Conservation (phyloP, 2,329 filamentous ascomycete species). For the Alternaria triticina region DNA sequence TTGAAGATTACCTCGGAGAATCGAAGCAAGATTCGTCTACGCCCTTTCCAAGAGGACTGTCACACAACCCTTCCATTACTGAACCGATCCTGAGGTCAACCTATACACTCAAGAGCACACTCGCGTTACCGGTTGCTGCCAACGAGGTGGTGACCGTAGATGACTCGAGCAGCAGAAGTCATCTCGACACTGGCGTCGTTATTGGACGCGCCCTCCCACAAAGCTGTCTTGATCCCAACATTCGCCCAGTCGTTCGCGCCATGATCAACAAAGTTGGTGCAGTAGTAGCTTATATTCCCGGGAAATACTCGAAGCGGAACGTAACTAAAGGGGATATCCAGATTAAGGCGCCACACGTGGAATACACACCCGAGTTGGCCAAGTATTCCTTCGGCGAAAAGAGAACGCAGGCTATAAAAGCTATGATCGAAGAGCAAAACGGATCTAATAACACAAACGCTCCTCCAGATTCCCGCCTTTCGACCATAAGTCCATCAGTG, state of each 20-base stretch:
- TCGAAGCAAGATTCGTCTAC: neutral
- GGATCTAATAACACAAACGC: neutral
- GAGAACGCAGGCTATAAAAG: neutral
- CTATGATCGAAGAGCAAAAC: neutral
- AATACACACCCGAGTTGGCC: neutral
- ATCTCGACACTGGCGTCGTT: neutral
- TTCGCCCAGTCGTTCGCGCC: neutral
- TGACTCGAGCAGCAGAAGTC: neutral
- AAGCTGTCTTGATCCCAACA: neutral
- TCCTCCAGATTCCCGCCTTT: neutral
- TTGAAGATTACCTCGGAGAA: neutral
- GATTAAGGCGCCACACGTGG: neutral
- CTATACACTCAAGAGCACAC: neutral
- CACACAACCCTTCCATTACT: neutral
- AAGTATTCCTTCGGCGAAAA: neutral
- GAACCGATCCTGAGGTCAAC: neutral
- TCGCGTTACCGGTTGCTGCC: neutral
- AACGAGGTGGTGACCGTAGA: neutral
- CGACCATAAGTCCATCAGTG: neutral
- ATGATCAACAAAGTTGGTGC: neutral
- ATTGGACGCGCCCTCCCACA: neutral
- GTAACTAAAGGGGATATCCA: neutral
- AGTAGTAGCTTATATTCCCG: neutral
- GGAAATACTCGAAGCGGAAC: neutral
- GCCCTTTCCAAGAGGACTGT: neutral